Evolutionary conservation across 2,329 filamentous ascomycete genomes (phyloP).

Genomic region (Fusarium scirpi): DNA sequence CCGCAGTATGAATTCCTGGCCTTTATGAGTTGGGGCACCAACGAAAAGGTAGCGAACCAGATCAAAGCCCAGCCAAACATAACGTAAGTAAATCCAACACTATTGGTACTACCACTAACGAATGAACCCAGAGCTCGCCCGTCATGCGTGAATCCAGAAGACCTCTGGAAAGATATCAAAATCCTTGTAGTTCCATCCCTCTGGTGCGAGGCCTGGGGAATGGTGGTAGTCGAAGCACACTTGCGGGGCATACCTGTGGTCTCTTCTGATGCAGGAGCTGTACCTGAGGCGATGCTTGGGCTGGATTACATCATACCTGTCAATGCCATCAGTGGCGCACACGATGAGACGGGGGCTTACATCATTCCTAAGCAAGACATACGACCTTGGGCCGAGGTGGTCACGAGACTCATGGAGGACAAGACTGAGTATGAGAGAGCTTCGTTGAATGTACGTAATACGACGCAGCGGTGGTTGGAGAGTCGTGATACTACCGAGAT

Average conservation of each 20-base stretch:
- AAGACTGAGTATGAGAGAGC: not conserved
- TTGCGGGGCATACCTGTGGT: slow-evolving; percentile 3
- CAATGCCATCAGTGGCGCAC: not conserved
- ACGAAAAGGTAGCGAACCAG: not conserved
- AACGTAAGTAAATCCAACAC: not conserved
- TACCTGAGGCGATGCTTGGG: slow-evolving; percentile 3
- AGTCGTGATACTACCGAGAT: not conserved
- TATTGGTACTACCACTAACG: fast-evolving
- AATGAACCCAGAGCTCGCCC: not conserved
- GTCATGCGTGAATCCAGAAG: not conserved
- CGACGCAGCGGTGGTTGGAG: not conserved
- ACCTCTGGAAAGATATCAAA: slow-evolving; percentile 4
- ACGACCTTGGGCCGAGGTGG: not conserved
- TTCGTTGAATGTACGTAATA: not conserved
- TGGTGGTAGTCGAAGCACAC: slow-evolving; percentile 13
- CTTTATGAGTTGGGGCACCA: not conserved
- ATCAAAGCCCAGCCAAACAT: not conserved
- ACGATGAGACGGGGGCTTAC: not conserved
- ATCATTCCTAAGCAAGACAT: not conserved
- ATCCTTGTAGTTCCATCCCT: not conserved
- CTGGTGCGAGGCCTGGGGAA: slow-evolving; percentile 8
- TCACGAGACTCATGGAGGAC: not conserved
- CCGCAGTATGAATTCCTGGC: not conserved
- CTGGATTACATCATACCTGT: not conserved
- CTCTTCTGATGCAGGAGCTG: not conserved